Base-by-base conservation (phyloP, 305 asterid species). In the Striga hermonthica region DNA sequence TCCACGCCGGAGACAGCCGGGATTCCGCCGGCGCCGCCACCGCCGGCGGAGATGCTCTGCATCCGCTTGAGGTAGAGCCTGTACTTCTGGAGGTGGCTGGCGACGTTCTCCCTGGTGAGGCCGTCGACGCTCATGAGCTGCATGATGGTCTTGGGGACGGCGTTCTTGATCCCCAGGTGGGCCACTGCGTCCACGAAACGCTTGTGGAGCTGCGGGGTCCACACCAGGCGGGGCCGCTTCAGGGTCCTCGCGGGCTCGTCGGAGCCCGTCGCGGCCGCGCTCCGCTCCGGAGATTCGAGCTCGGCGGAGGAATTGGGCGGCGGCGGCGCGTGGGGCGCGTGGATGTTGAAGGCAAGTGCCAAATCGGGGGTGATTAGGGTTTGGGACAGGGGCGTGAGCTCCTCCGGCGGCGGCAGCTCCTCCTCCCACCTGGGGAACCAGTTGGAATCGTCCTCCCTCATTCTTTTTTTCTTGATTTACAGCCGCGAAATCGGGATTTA, bases 141-240 rank as follows among this genome's bases (percentile, higher is more conserved):
- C 87, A 82, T 82, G 63, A 82, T 76, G 75, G 62, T 57, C 62
- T 57, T 57, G 7, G 62, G 62, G 15, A 57, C 62, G 40, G 62
- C 62, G 40, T 57, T 82, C 75, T 82, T 79, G 72, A 79, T 79
- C 61, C 87, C 84, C 31, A 82, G 65, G 49, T 82, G 84, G 5
- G 84, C 84, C 37, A 82, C 84, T 1, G 81, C 87, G 63, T 82
- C 82, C 3, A 79, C 87, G 71, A 82, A 79, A n/a, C 87, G 52
- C 69, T 82, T 82, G 74, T 82, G 87, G 1, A 82, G 81, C 72
- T 82, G 81, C 37, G 84, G 87, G 7, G 84, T 82, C 86, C 84
- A 79, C 63, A 82, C 85, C 7, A 82, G 75, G 7, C 81, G 77
- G 7, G 84, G 85, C 38, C 87, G 68, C 66, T 82, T 82, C 8